These are phyloP conservation scores for Pythium plurisporium DNA, from an alignment of 352 stramenopile genomes.

Conservation along the genomic window DNA sequence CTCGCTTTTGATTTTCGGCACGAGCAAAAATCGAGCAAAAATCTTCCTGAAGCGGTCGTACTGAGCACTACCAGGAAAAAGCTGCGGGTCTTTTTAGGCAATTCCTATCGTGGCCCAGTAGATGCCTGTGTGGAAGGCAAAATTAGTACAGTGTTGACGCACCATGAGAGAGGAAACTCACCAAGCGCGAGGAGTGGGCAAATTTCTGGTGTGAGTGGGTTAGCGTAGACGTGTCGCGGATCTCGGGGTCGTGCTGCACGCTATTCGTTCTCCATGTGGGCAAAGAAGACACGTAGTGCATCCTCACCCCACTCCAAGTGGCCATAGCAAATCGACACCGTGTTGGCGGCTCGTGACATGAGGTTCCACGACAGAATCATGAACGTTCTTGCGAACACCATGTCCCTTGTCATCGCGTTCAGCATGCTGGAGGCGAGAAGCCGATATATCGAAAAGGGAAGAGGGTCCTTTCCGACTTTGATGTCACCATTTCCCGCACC, in stretches of 20 bases:
- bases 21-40: slow-evolving; percentile 4
- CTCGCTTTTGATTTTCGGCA: slow-evolving; percentile 1
- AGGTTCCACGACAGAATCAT: slow-evolving; percentile 10
- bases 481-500: neutral
- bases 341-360: neutral
- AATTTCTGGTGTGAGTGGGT: slow-evolving; percentile 22
- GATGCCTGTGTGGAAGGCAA: neutral
- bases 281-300: slow-evolving; percentile 30
- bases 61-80: slow-evolving; percentile 20
- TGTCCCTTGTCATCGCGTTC: neutral
- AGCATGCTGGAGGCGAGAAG: neutral
- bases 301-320: slow-evolving; percentile 29
- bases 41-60: slow-evolving; percentile 24
- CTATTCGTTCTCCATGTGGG: slow-evolving; percentile 36
- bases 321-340: neutral
- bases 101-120: slow-evolving; percentile 11
- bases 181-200: slow-evolving; percentile 30
- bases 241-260: slow-evolving; percentile 17
- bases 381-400: slow-evolving; percentile 1
- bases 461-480: slow-evolving; percentile 2
- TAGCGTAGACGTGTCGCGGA: slow-evolving; percentile 29
- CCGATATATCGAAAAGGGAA: slow-evolving; percentile 1
- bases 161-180: slow-evolving; percentile 1
- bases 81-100: neutral
- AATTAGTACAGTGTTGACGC: neutral